Base-by-base conservation (phyloP, 306 rosid genomes). In the Vigna radiata region DNA sequence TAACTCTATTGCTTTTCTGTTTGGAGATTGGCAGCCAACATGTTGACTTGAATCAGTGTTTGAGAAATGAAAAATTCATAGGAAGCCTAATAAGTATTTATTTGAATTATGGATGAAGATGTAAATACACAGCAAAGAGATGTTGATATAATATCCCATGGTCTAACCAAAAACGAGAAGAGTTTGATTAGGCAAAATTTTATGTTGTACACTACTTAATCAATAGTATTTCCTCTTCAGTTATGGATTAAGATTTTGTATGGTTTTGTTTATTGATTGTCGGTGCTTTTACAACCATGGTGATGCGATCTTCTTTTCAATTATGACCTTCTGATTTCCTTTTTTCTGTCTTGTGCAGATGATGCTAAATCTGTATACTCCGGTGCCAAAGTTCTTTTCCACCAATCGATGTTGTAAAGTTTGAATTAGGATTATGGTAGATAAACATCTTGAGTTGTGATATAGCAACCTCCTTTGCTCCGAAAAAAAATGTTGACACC, bases 351-450 rank as follows among this genome's bases (percentile, higher is more conserved):
- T 79, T 76, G 64, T 11, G 59, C 85, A 86, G 89, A 83, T 80
- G 87, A 86, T 73, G 89, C 87, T 6, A 83, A 77, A 46, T 53
- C 36, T 53, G 81, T 73, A 31, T 83, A 77, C 62, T 79, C 81
- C 33, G 58, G 48, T 68, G 86, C 81, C 64, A 86, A 79, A 72
- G 76, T 83, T 65, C 75, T 83, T 62, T 83, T 79, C 48, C 89
- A 80, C 68, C 87, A 67, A 21, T 86, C 86, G 33, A 61, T 72
- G 89, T 27, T 86, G 72, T 86, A 68, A 77, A 63, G 68, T 68
- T 76, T 61, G 81, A 68, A 62, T 63, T 55, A 54, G 55, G 61
- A 59, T 66, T 73, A 33, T 6, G 36, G 25, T 66, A 17, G 68
- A 64, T 77, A 46, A 46, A 54, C 12, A 37, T 48, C 46, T 43